Percentiles rank a stretch among this genome's conserved stretches.
These are phyloP conservation scores for Neopestalotiopsis sp. DNA, from an alignment of 2,329 filamentous ascomycete genomes.

Conservation along the genomic window DNA sequence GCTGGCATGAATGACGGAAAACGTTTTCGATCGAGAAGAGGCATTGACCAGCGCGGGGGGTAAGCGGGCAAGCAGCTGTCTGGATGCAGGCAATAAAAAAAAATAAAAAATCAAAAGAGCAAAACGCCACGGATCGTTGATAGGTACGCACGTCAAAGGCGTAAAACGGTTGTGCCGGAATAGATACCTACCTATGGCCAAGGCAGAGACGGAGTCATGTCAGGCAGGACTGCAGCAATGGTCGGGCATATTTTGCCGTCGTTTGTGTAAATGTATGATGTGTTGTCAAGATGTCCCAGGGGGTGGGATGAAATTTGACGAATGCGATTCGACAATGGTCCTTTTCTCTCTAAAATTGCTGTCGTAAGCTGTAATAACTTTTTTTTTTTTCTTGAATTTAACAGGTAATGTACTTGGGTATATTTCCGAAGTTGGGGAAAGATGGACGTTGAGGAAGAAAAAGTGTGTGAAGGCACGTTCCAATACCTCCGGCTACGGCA, in stretches of 20 bases:
- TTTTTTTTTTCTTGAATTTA: neutral
- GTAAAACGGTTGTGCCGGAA: conserved; percentile 28
- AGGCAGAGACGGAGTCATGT: conserved; percentile 34
- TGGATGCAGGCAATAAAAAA: conserved; percentile 7
- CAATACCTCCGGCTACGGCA: neutral
- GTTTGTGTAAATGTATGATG: conserved; percentile 44
- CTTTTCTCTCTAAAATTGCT: conserved; percentile 15
- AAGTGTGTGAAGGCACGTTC: neutral
- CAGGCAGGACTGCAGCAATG: conserved; percentile 52
- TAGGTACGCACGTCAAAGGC: conserved; percentile 7
- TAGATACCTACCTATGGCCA: conserved; percentile 22
- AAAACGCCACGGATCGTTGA: conserved; percentile 7
- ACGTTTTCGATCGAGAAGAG: conserved; percentile 9
- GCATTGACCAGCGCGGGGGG: neutral
- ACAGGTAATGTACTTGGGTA: neutral
- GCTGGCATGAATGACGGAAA: neutral
- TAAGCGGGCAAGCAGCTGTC: neutral
- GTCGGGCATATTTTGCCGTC: conserved; percentile 41
- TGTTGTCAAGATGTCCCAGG: conserved; percentile 51
- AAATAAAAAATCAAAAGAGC: neutral
- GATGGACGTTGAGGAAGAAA: neutral
- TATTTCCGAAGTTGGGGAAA: conserved; percentile 6
- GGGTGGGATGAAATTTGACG: conserved; percentile 21
- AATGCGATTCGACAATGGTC: conserved; percentile 19
- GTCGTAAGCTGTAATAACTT: conserved; percentile 8